Base-by-base conservation (phyloP, 352 stramenopile species). In the Phytophthora aleatoria region DNA sequence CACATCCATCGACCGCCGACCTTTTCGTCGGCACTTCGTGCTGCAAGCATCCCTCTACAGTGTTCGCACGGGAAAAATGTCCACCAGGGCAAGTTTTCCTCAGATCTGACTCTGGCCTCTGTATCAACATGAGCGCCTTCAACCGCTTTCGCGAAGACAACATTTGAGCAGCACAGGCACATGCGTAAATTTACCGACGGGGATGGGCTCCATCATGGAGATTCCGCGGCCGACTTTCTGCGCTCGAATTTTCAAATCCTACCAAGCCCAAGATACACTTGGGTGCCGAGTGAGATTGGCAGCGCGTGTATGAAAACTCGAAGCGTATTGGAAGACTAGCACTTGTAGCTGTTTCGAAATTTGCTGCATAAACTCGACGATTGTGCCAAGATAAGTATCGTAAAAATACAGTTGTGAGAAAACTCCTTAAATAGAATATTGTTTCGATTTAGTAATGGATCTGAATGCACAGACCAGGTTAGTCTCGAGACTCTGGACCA, bases 291-390 rank as follows among this genome's bases (percentile, higher is more conserved):
- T 31, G 45, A 58, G 54, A 62, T 39, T 41, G 33, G 42, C 33
- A 47, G 31, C 5, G 55, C 56, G 57, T 64, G 49, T 59, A 41
- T 47, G 57, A 65, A 64, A 58, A 59, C 48, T 58, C 39, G 57
- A 47, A 26, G 35, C 11, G 35, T 39, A 49, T 50, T 57, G 57
- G 45, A 49, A 57, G 44, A 47, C 35, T 50, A 41, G 47, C 27
- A 64, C 36, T 64, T 42, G 56, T 63, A 51, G 27, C 45, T 15
- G 57, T 50, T 67, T 67, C 60, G 60, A 67, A 57, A 41, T 63
- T 57, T 47, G 44, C 24, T 61, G 45, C 60, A 68, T 57, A 68
- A 57, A 57, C 61, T 53, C 15, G 50, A 26, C 50, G 50, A 67
- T 64, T 64, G 38, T 27, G 31, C 10, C n/a, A 16, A 15, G 1